phyloP scores from a whole-genome alignment of 805 yeast genomes.

The Candida tibetensis region DNA sequence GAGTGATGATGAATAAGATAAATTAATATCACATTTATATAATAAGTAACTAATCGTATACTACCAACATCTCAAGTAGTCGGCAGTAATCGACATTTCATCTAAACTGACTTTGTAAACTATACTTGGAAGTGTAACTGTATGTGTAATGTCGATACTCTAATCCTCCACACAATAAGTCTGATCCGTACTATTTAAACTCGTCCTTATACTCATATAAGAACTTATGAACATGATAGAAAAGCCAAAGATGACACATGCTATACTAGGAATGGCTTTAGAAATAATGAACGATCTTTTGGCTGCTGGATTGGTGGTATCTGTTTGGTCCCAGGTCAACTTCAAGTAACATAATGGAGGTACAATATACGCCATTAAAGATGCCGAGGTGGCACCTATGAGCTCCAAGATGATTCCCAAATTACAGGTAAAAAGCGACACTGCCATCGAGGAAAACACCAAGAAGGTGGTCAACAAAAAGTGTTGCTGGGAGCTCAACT shows the following conservation, averaged over 20 bases:
- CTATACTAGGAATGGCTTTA: slow-evolving; percentile 55
- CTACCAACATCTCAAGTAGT: too few relatives aligned
- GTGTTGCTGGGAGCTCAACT: slow-evolving; percentile 50
- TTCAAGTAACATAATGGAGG: slow-evolving; percentile 84
- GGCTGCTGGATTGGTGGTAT: slow-evolving; percentile 29
- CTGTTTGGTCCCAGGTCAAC: slow-evolving; percentile 46
- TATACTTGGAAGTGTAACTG: too few relatives aligned
- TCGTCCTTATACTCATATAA: slow-evolving; percentile 58
- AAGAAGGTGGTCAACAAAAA: slow-evolving; percentile 60
- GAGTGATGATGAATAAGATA: slow-evolving; percentile 22
- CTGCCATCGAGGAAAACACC: slow-evolving; percentile 67
- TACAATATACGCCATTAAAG: slow-evolving; percentile 84
- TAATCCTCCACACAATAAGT: slow-evolving; percentile 50
- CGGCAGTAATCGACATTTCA: too few relatives aligned
- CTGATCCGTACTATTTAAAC: slow-evolving; percentile 35
- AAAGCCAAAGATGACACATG: slow-evolving; percentile 69
- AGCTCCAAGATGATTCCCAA: slow-evolving; percentile 85
- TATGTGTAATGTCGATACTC: too few relatives aligned
- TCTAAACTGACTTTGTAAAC: too few relatives aligned
- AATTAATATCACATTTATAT: slow-evolving; percentile 8
- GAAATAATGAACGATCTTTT: slow-evolving; percentile 26
- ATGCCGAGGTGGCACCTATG: slow-evolving; percentile 91
- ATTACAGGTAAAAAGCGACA: slow-evolving; percentile 79
- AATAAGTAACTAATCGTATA: too few relatives aligned
- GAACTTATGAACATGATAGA: slow-evolving; percentile 80